phyloP scores from a whole-genome alignment of 2,329 filamentous ascomycete species.

The Aurifilum marmelostoma region DNA sequence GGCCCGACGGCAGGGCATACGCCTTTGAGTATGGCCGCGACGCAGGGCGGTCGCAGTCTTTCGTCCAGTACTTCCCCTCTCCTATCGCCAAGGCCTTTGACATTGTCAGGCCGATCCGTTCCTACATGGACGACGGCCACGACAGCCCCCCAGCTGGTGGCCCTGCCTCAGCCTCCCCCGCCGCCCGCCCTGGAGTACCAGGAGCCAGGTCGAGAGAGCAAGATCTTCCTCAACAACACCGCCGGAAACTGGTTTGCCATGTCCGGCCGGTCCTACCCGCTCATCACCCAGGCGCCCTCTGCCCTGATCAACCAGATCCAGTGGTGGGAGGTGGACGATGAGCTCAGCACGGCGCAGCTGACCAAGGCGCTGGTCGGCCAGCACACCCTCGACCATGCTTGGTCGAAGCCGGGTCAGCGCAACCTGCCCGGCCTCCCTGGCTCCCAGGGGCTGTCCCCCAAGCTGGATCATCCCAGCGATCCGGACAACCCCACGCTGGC shows the following conservation, averaged over 20 bases:
- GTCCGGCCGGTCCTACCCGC: slow-evolving; percentile 83
- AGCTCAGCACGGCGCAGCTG: slow-evolving; percentile 50
- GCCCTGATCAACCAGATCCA: slow-evolving; percentile 50
- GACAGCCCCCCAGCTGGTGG: slow-evolving; percentile 70
- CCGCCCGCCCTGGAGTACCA: slow-evolving; percentile 55
- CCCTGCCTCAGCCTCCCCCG: slow-evolving; percentile 83
- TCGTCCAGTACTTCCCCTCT: slow-evolving; percentile 70
- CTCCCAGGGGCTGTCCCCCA: slow-evolving; percentile 23
- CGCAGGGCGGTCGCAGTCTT: slow-evolving; percentile 55
- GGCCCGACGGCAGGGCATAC: slow-evolving; percentile 82
- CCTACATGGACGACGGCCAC: slow-evolving; percentile 37
- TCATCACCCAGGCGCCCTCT: slow-evolving; percentile 70
- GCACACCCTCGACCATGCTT: slow-evolving; percentile 61
- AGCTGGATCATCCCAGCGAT: slow-evolving; percentile 35
- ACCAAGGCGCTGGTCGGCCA: slow-evolving; percentile 71
- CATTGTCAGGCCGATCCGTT: slow-evolving; percentile 66
- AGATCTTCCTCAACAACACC: slow-evolving; percentile 86
- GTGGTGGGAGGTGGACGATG: slow-evolving; percentile 47
- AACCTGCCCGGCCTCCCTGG: slow-evolving; percentile 28
- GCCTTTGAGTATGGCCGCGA: slow-evolving; percentile 71
- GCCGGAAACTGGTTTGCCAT: slow-evolving; percentile 93
- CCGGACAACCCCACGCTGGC: slow-evolving; percentile 38
- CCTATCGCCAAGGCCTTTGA: slow-evolving; percentile 91
- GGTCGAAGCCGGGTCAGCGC: slow-evolving; percentile 32
- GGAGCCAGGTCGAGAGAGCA: slow-evolving; percentile 59